Conservation (phyloP, 257 asterid species). For the Verbena officinalis region DNA sequence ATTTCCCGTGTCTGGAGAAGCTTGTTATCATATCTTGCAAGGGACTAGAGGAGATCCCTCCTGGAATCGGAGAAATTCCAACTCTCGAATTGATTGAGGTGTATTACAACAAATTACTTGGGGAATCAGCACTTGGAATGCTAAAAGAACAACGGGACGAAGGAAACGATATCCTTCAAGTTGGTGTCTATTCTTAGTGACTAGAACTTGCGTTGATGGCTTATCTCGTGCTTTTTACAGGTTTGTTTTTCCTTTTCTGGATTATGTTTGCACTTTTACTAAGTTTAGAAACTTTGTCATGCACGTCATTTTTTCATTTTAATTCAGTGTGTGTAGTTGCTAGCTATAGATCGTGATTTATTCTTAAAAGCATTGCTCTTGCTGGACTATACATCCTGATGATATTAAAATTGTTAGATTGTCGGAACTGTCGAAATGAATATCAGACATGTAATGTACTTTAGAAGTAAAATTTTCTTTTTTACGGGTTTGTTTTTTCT, state of each 20-base stretch:
- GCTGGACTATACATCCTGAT: too few species aligned
- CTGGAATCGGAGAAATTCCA: slow-evolving; percentile 1
- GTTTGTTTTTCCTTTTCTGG: background rate
- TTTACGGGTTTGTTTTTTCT: too few species aligned
- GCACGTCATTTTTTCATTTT: too few species aligned
- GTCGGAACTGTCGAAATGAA: too few species aligned
- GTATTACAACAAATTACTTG: background rate
- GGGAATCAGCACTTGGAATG: background rate
- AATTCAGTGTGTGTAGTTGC: too few species aligned
- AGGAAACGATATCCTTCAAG: background rate
- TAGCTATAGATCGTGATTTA: too few species aligned
- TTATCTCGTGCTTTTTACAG: background rate
- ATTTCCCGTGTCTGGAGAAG: background rate
- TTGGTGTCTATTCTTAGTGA: background rate
- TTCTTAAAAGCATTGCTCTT: too few species aligned
- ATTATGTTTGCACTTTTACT: background rate
- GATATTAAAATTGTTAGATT: too few species aligned
- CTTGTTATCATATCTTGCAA: background rate
- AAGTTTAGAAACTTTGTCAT: too few species aligned
- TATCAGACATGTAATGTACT: too few species aligned
- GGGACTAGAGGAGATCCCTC: background rate
- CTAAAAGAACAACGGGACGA: background rate
- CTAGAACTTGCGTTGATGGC: background rate
- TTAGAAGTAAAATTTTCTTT: too few species aligned
- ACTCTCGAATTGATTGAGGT: slow-evolving; percentile 1